Base-by-base conservation (phyloP, 1,284 basidiomycete genomes). In the Neolentinus lepideus region DNA sequence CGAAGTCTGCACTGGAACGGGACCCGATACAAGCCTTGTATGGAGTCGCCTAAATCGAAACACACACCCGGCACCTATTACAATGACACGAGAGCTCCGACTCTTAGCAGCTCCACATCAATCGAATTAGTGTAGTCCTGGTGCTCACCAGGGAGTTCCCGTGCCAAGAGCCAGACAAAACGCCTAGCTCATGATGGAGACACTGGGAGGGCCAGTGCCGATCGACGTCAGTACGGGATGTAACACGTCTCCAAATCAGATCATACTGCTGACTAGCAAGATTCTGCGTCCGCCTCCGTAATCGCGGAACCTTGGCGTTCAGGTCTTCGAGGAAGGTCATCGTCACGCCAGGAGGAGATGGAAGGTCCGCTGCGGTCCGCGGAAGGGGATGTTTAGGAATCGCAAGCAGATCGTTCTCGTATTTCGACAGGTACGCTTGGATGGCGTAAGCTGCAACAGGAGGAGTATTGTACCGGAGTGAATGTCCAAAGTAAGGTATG, bases 1-100 rank as follows among this genome's bases (percentile, higher is more conserved):
- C 71, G 70, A 22, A 81, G 66, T 2, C 66, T 69, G 54, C 78
- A 63, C 59, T 76, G 79, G 33, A 79, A 63, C 11, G 80, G 77
- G 14, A 54, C 22, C 11, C 19, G 35, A 22, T 29, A 27, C 26
- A 24, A 29, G 9, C 26, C 45, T 14, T n/a, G n/a, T n/a, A 53
- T 43, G 3, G 52, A 35, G 43, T 22, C 38, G 19, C 25, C 19
- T 45, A 21, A 2, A 21, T 19, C 12, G 21, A 24, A 52, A 35
- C 3, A n/a, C 27, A 24, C 14, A 21, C 43, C 66, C 71, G 46
- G 47, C 8, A 50, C 27, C 27, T 29, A 21, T 12, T 46, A 21
- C 8, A 50, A 11, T 16, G 11, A 8, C 47, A 50, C 11, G 24
- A 50, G 4, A n/a, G 22, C 27, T 50, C 22, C 9, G 14, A 16